Base-by-base conservation (phyloP, 2,329 filamentous ascomycete genomes). In the Cordyceps fumosorosea region DNA sequence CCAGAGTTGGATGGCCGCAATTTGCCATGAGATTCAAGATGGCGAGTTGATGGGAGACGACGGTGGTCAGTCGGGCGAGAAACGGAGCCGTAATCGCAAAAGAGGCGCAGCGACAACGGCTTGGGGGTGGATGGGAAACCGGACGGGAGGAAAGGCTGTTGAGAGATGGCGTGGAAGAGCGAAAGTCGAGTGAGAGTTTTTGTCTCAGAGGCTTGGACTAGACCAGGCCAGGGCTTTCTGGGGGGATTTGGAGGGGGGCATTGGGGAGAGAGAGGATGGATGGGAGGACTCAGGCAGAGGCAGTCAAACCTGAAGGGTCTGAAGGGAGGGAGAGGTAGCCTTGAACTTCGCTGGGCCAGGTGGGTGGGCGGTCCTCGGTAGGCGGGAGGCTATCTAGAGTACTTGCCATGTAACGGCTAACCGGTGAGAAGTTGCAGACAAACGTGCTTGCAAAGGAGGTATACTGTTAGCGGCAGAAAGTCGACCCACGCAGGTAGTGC, bases 21-120 rank as follows among this genome's bases (percentile, higher is more conserved):
- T 40, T 16, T 58, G 61, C 61, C 61, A 62, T 62, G 44, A 59
- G 61, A 56, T 45, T 22, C 14, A 11, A 60, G 48, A 16, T 34
- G 24, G 32, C 11, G 26, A 47, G n/a, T 47, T 22, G n/a, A 47
- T 20, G 47, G n/a, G 3, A 54, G 58, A 37, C 37, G 58, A 48
- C 2, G 40, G 18, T 7, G 29, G n/a, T 37, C 18, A 12, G 8
- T 26, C 29, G 29, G 22, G 24, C 11, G 57, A 52, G 24, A n/a
- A 32, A 29, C 24, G 45, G 20, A 10, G 56, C 56, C 32, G 45
- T 5, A 37, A 50, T 20, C 44, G 56, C 37, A 34, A 18, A 59
- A 12, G 24, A 45, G 42, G 54, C 29, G 40, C 18, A 45, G 40
- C 24, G 54, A 56, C 40, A 44, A 48, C 44, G 29, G 22, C 26